Conservation (phyloP, 2,329 filamentous ascomycete species). For the Zasmidium citrigriseum region DNA sequence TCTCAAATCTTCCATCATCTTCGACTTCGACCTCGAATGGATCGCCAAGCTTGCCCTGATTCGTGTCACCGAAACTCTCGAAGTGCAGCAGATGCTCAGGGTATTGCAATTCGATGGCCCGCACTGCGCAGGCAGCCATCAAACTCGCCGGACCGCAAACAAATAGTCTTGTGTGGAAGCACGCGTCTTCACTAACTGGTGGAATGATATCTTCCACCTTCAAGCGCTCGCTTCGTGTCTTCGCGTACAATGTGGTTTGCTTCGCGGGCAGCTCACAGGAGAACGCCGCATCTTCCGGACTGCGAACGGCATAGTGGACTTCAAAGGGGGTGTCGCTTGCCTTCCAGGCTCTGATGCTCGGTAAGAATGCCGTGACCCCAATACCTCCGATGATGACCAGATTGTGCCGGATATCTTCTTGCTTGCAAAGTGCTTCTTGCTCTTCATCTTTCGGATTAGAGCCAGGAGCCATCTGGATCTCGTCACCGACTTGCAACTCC, state of each 20-base stretch:
- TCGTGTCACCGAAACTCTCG: conserved; percentile 55
- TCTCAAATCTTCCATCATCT: conserved; percentile 30
- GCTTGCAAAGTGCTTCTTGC: too few species aligned
- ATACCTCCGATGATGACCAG: conserved; percentile 66
- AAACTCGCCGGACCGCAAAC: conserved; percentile 61
- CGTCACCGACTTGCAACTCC: background rate
- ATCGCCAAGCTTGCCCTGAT: conserved; percentile 51
- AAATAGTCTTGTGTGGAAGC: conserved; percentile 58
- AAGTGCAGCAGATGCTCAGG: conserved; percentile 58
- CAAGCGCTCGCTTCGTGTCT: conserved; percentile 53
- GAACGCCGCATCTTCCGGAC: conserved; percentile 57
- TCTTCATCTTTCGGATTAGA: conserved; percentile 19
- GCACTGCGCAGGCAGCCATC: conserved; percentile 51
- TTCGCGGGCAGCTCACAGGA: conserved; percentile 30
- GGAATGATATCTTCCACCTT: conserved; percentile 52
- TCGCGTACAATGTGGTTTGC: conserved; percentile 55
- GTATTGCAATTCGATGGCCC: conserved; percentile 47
- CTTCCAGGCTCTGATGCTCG: conserved; percentile 44
- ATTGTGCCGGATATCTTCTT: conserved; percentile 30
- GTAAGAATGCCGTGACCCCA: conserved; percentile 66
- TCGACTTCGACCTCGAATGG: conserved; percentile 59
- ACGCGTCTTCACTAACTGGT: conserved; percentile 27
- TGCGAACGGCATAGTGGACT: conserved; percentile 62
- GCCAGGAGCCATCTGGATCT: conserved; percentile 43
- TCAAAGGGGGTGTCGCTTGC: conserved; percentile 41